These are phyloP conservation scores for Cercospora zeae-maydis DNA, from an alignment of 2,329 filamentous ascomycete genomes.

Conservation along the genomic window DNA sequence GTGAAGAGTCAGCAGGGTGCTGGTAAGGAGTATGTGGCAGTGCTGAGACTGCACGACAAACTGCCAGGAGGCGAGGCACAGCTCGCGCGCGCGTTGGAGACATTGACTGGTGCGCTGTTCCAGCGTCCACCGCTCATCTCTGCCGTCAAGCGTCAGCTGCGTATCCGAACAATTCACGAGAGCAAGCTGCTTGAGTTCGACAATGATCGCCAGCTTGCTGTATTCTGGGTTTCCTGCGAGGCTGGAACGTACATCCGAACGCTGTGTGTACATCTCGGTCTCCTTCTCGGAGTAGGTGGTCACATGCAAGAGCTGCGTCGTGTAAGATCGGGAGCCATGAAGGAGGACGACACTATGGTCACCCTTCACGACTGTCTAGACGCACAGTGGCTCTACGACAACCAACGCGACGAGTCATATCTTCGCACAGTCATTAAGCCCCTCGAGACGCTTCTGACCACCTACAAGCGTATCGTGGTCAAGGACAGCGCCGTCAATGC, in stretches of 20 bases:
- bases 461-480: slow-evolving; percentile 95
- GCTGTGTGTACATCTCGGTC: slow-evolving; percentile 87
- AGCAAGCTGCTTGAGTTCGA: slow-evolving; percentile 95
- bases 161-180: slow-evolving; percentile 97
- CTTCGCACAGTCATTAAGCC: slow-evolving; percentile 87
- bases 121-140: slow-evolving; percentile 96
- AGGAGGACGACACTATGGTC: slow-evolving; percentile 82
- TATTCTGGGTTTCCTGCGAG: slow-evolving; percentile 99
- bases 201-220: slow-evolving; percentile 93
- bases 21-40: slow-evolving; percentile 97
- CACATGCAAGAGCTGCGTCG: slow-evolving; percentile 98
- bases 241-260: slow-evolving; percentile 98
- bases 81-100: slow-evolving; percentile 90
- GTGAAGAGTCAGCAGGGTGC: slow-evolving; percentile 99
- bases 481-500: slow-evolving; percentile 97
- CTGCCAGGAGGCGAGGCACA: slow-evolving; percentile 89
- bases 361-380: slow-evolving; percentile 94
- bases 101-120: slow-evolving; percentile 92
- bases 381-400: slow-evolving; percentile 94
- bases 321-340: slow-evolving; percentile 92
- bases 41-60: slow-evolving; percentile 93
- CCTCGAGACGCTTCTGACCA: slow-evolving; percentile 83
- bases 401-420: slow-evolving; percentile 90
- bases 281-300: slow-evolving; percentile 75
- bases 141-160: slow-evolving; percentile 96